Evolutionary conservation across 2,329 filamentous ascomycete species (phyloP).

Genomic region (Talaromyces sp.): DNA sequence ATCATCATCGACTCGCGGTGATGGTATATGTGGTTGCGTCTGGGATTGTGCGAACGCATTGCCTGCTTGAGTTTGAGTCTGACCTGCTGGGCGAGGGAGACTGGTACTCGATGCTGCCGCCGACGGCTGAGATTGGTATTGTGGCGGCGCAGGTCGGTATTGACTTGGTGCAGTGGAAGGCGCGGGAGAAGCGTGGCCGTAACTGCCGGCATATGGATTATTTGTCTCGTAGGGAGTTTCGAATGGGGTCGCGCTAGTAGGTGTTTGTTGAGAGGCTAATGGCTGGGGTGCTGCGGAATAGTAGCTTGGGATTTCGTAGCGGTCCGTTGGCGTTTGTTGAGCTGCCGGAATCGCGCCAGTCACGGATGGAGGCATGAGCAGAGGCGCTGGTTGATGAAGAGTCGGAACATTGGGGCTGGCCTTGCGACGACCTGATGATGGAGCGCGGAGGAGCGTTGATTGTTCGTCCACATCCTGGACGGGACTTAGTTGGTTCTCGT

Average conservation of each 20-base stretch:
- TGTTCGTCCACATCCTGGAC: slow-evolving; percentile 16
- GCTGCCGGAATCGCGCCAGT: slow-evolving; percentile 8
- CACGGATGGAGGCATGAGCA: slow-evolving; percentile 7
- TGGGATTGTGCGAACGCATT: slow-evolving; percentile 28
- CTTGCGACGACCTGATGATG: slow-evolving; percentile 42
- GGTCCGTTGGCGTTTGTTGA: slow-evolving; percentile 10
- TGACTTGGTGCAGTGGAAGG: slow-evolving; percentile 2
- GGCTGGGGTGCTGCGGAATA: slow-evolving; percentile 15
- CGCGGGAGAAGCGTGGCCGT: slow-evolving; percentile 5
- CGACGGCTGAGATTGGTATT: slow-evolving; percentile 15
- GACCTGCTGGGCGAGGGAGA: not conserved
- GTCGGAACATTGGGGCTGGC: slow-evolving; percentile 22
- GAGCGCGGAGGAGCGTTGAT: slow-evolving; percentile 35
- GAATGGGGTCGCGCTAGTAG: not conserved
- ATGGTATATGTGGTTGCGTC: not conserved
- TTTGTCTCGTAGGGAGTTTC: slow-evolving; percentile 9
- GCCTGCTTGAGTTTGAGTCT: slow-evolving; percentile 1
- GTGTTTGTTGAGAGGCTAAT: not conserved
- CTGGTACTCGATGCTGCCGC: not conserved
- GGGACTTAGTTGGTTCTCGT: slow-evolving; percentile 16
- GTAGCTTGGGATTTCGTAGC: slow-evolving; percentile 21
- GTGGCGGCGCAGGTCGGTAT: slow-evolving; percentile 16
- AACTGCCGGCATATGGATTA: slow-evolving; percentile 13
- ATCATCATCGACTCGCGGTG: slow-evolving; percentile 12
- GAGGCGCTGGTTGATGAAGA: not conserved